Percentiles rank a stretch among this genome's conserved stretches.
phyloP scores from a whole-genome alignment of 176 grass and related monocot genomes.

The Triticum monococcum region DNA sequence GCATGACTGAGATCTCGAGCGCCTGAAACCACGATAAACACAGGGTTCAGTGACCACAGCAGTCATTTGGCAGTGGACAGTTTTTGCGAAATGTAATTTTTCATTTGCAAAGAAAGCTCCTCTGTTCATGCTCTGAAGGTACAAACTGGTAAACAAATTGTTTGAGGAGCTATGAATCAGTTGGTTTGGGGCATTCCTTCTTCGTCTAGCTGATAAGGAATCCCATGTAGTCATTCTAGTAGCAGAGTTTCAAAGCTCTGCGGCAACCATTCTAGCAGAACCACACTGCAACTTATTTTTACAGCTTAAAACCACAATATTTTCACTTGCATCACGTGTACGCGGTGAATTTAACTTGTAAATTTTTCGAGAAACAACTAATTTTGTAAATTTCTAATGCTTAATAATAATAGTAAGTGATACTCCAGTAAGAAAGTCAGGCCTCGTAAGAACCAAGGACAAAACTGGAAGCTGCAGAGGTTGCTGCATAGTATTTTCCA shows the following conservation, averaged over 20 bases:
- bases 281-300: background rate
- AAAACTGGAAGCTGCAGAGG: background rate
- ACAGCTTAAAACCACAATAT: background rate
- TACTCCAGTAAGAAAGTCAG: background rate
- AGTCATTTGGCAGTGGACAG: background rate
- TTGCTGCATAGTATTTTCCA: background rate
- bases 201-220: background rate
- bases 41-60: background rate
- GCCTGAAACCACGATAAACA: conserved; percentile 49
- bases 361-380: background rate
- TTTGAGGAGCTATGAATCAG: background rate
- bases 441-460: background rate
- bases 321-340: background rate
- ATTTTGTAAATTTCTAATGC: background rate
- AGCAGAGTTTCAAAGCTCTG: background rate
- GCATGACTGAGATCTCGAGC: conserved; percentile 74
- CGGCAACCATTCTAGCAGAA: background rate
- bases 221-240: background rate
- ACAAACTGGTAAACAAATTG: background rate
- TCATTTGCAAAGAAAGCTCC: background rate
- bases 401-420: background rate
- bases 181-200: background rate
- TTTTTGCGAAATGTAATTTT: background rate
- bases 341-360: background rate
- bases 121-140: background rate